Base-by-base conservation (phyloP, 768 basidiomycete species). In the Psilocybe cubensis region DNA sequence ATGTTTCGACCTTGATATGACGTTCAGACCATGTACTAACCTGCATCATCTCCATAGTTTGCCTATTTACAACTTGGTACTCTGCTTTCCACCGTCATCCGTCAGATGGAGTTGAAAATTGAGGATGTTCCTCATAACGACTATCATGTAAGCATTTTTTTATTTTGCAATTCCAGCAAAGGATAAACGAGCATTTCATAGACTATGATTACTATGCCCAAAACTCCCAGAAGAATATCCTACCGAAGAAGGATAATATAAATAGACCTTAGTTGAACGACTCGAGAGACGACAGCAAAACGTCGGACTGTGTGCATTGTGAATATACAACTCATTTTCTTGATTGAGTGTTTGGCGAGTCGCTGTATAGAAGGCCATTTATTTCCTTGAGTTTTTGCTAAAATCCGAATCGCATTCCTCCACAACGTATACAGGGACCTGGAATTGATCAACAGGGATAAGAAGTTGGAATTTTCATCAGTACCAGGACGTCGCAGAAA, bases 181-280 rank as follows among this genome's bases (percentile, higher is more conserved):
- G 33, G 3, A 35, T 43, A 55, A 49, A 20, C 27, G 54, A 48
- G 38, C 58, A 17, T 33, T 27, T 7, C 53, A 45, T 59, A 96
- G 93, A 96, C 94, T 20, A 91, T 98, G 92, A 95, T 98, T 65
- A 90, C 92, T 44, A 86, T 93, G 77, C 95, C 96, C 44, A 86
- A 88, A 68, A 74, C 79, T 61, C 88, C 89, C 7, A 80, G 86
- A 63, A 75, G 74, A 48, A 80, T 92, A 57, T 75, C 78, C 41
- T 92, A 87, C 70, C 84, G 89, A 61, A 81, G 89, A 65, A 82
- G 90, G 63, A 76, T n/a, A n/a, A n/a, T n/a, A n/a, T n/a, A n/a
- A n/a, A n/a, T n/a, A n/a, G n/a, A n/a, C n/a, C n/a, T n/a, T n/a
- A n/a, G n/a, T n/a, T n/a, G n/a, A n/a, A n/a, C n/a, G n/a, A n/a